Evolutionary conservation across 805 yeast species (phyloP).

Genomic region (Ogataea ramenticola): DNA sequence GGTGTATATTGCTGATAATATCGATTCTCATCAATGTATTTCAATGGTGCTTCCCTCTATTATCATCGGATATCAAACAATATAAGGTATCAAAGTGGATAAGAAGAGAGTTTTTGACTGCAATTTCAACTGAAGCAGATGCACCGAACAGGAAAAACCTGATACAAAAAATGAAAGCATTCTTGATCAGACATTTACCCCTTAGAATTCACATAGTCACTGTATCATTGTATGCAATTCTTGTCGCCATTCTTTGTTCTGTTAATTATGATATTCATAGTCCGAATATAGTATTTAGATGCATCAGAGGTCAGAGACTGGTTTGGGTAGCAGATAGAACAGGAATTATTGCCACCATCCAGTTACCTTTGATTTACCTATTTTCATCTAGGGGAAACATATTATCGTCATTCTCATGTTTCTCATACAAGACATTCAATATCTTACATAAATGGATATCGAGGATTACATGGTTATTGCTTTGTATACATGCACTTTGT

Average conservation of each 20-base stretch:
- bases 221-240: conserved; percentile 18
- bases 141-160: neutral
- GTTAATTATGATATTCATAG: conserved; percentile 18
- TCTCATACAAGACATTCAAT: conserved; percentile 29
- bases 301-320: conserved; percentile 19
- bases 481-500: conserved; percentile 30
- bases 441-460: conserved; percentile 34
- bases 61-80: neutral
- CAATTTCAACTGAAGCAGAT: neutral
- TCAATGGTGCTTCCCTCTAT: conserved; percentile 29
- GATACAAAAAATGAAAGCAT: neutral
- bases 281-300: conserved; percentile 26
- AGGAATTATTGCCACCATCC: conserved; percentile 36
- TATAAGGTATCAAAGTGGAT: neutral
- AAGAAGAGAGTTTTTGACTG: neutral
- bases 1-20: conserved; percentile 22
- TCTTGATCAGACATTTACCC: conserved; percentile 18
- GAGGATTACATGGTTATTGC: conserved; percentile 29
- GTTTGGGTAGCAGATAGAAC: conserved; percentile 36
- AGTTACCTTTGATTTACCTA: conserved; percentile 27
- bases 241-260: conserved; percentile 22
- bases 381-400: conserved; percentile 31
- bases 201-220: conserved; percentile 26
- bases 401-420: conserved; percentile 23
- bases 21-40: conserved; percentile 21